phyloP scores from a whole-genome alignment of 2,329 filamentous ascomycete genomes.

The Penicillium sp. region DNA sequence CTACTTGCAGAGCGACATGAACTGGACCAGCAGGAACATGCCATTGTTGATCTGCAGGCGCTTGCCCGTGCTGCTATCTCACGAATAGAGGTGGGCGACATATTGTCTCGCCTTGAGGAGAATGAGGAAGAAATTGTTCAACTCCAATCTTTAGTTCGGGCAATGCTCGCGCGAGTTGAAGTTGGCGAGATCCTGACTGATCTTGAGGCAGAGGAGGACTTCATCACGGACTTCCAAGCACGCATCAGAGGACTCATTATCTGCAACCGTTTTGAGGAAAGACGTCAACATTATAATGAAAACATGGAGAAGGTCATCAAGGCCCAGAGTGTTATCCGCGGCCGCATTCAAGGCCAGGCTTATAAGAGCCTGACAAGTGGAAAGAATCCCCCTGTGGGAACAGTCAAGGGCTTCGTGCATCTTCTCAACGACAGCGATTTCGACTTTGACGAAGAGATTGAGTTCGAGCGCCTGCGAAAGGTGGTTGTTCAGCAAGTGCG shows the following conservation, averaged over 20 bases:
- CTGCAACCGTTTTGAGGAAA: slow-evolving; percentile 73
- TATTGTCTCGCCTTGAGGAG: slow-evolving; percentile 68
- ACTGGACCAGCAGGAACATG: slow-evolving; percentile 31
- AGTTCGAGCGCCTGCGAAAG: slow-evolving; percentile 92
- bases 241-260: slow-evolving; percentile 70
- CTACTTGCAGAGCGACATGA: slow-evolving; percentile 29
- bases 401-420: slow-evolving; percentile 97
- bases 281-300: slow-evolving; percentile 82
- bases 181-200: slow-evolving; percentile 72
- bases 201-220: slow-evolving; percentile 79
- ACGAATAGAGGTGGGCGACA: slow-evolving; percentile 41
- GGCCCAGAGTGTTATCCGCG: slow-evolving; percentile 93
- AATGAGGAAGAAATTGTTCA: slow-evolving; percentile 64
- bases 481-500: slow-evolving; percentile 96
- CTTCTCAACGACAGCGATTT: slow-evolving; percentile 97
- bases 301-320: slow-evolving; percentile 99
- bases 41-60: slow-evolving; percentile 39
- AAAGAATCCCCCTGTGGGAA: slow-evolving; percentile 94
- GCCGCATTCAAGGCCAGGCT: slow-evolving; percentile 91
- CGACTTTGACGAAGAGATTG: slow-evolving; percentile 97
- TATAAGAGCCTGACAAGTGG: slow-evolving; percentile 96
- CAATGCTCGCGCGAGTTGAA: slow-evolving; percentile 71
- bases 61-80: slow-evolving; percentile 41
- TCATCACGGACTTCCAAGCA: slow-evolving; percentile 71
- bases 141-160: slow-evolving; percentile 73